phyloP scores from a whole-genome alignment of 1,139 yeast genomes.

The Tardiomyces blankii region DNA sequence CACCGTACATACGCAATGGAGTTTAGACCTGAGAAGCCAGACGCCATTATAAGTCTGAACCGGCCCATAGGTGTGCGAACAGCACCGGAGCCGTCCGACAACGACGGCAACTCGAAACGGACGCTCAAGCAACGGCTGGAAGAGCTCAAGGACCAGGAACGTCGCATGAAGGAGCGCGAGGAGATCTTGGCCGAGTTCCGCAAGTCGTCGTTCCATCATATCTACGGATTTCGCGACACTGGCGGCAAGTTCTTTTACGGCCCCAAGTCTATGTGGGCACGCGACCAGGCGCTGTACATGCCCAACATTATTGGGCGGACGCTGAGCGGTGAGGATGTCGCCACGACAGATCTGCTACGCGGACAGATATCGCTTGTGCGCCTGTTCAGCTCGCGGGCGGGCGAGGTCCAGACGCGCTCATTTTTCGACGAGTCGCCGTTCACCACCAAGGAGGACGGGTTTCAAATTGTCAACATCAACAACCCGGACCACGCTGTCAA shows the following conservation, averaged over 20 bases:
- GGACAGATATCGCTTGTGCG: constrained; percentile 53
- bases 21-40: constrained; percentile 22
- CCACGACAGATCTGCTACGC: constrained; percentile 34
- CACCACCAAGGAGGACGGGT: constrained; percentile 22
- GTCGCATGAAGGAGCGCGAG: constrained; percentile 39
- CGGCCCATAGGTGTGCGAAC: constrained; percentile 36
- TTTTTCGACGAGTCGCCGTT: constrained; percentile 38
- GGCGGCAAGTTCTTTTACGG: constrained; percentile 78
- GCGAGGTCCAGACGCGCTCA: constrained; percentile 54
- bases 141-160: constrained; percentile 38
- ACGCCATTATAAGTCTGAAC: constrained; percentile 27
- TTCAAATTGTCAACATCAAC: constrained; percentile 66
- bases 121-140: constrained; percentile 28
- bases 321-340: constrained; percentile 33
- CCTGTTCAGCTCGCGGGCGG: constrained; percentile 58
- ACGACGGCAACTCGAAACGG: constrained; percentile 26
- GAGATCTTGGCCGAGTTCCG: constrained; percentile 69
- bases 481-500: constrained; percentile 64
- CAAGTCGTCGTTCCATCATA: constrained; percentile 79
- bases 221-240: constrained; percentile 67
- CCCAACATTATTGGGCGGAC: constrained; percentile 70
- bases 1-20: neutral
- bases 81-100: constrained; percentile 30
- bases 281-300: constrained; percentile 68
- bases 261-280: constrained; percentile 64